Evolutionary conservation across 2,329 filamentous ascomycete species (phyloP).

Genomic region (Dendryphion nanum): DNA sequence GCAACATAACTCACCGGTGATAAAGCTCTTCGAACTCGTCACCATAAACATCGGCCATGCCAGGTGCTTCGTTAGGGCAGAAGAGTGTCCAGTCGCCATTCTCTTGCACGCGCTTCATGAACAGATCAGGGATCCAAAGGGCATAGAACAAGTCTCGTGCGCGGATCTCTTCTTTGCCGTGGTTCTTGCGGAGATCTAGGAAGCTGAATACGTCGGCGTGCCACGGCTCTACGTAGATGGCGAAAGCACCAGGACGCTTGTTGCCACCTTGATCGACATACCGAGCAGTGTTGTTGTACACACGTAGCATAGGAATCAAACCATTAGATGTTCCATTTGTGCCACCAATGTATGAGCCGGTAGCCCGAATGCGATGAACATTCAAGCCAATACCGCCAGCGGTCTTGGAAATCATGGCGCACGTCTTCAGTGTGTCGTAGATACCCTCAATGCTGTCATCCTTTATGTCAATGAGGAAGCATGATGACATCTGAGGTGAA

Average conservation of each 20-base stretch:
- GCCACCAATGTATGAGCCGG: slow-evolving; percentile 95
- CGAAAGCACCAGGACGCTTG: slow-evolving; percentile 97
- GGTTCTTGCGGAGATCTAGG: slow-evolving; percentile 97
- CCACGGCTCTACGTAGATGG: slow-evolving; percentile 99
- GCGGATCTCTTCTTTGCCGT: slow-evolving; percentile 97
- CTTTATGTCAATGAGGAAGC: slow-evolving; percentile 99
- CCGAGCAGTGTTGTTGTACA: slow-evolving; percentile 98
- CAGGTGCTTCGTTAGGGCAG: slow-evolving; percentile 95
- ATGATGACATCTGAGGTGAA: slow-evolving; percentile 90
- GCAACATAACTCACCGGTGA: slow-evolving; percentile 51
- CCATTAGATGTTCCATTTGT: slow-evolving; percentile 98
- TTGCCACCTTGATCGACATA: slow-evolving; percentile 99
- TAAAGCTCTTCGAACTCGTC: slow-evolving; percentile 97
- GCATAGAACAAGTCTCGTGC: slow-evolving; percentile 97
- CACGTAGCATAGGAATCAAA: slow-evolving; percentile 94
- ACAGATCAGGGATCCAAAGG: slow-evolving; percentile 96
- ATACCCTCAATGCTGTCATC: slow-evolving; percentile 99
- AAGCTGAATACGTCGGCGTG: slow-evolving; percentile 97
- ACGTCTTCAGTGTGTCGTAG: slow-evolving; percentile 98
- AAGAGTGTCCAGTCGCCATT: slow-evolving; percentile 97
- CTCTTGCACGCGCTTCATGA: slow-evolving; percentile 99
- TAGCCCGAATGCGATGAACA: slow-evolving; percentile 93
- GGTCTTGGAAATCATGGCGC: slow-evolving; percentile 99
- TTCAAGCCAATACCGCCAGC: slow-evolving; percentile 97
- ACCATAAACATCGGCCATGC: slow-evolving; percentile 92